Evolutionary conservation across 208 protist genomes (phyloP).

Genomic region (Trypanosoma lewisi): DNA sequence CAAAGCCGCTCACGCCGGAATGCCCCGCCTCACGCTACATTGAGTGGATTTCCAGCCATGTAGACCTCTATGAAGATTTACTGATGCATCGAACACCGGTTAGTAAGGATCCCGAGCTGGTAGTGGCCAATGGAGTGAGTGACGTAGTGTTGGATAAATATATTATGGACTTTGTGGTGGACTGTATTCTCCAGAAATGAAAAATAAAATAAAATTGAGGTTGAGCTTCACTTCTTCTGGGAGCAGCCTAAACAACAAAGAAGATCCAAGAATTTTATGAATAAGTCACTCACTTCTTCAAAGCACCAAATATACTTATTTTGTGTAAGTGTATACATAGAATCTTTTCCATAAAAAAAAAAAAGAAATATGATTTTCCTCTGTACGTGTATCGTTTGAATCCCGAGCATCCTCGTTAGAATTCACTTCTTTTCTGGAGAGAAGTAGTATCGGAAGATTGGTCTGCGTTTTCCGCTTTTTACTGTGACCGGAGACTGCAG

Average conservation of each 20-base stretch:
- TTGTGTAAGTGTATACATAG: no score
- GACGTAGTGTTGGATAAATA: slow-evolving; percentile 8
- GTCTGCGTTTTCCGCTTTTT: no score
- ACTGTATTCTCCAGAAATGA: slow-evolving; percentile 11
- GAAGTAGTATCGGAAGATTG: no score
- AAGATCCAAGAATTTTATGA: background rate
- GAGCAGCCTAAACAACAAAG: background rate
- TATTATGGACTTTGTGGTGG: slow-evolving; percentile 11
- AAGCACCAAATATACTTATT: no score
- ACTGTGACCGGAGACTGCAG: no score
- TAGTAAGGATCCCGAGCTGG: background rate
- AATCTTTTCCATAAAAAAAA: no score
- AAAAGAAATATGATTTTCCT: no score
- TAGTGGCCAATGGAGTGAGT: slow-evolving; percentile 6
- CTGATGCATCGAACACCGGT: slow-evolving; percentile 21
- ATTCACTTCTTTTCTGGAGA: no score
- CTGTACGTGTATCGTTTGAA: no score
- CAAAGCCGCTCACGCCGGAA: slow-evolving; percentile 27
- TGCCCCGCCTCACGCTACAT: slow-evolving; percentile 44
- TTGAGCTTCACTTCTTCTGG: background rate
- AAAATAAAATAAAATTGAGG: no score
- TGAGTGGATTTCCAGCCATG: slow-evolving; percentile 46
- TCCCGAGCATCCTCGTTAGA: no score
- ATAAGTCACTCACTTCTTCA: no score
- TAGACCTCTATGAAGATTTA: slow-evolving; percentile 53